Evolutionary conservation across 2,329 filamentous ascomycete genomes (phyloP), one percentile per base, ranked within the genome.

Genomic region (Rasamsonia emersonii): DNA sequence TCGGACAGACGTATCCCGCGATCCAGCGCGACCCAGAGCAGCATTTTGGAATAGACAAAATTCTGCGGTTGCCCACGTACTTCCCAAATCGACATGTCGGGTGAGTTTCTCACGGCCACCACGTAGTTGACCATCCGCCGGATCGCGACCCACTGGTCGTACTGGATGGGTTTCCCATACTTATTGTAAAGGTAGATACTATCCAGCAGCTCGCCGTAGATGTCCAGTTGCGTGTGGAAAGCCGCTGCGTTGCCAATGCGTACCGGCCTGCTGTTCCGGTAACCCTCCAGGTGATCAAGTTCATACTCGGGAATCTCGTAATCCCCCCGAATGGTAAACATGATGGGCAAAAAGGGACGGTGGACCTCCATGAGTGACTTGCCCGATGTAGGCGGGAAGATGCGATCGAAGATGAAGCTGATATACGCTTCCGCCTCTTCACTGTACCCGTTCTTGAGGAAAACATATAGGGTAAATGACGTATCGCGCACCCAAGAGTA

Each of bases 81-180:
- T 53, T 88, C 82, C 82, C 82, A 86, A 46, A 86, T 88, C 3
- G 79, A 85, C 80, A 86, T 86, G 49, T 88, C 82, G 9, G 76
- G 75, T 25, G 78, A 61, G 35, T 77, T 59, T 51, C 77, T 71
- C 32, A 86, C 75, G 0, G 70, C 76, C 39, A 84, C 65, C 21
- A 84, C 78, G 45, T 82, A 82, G 49, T 86, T 79, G 21, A 64
- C 60, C 54, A 86, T 75, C 36, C 80, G 70, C 11, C 82, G 71
- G 16, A 88, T 73, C 3, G 74, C 68, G 24, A 77, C 68, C 82
- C 82, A 88, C 38, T 81, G 75, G 38, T 86, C 82, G 70, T 82
- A 88, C 4, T 76, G 77, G 13, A 81, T 71, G 0, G 82, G 82
- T 47, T 82, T 85, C 9, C 81, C 80, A 49, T 83, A 82, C 52